Base-by-base conservation (phyloP, 768 basidiomycete genomes). In the Austroboletus eburneus region DNA sequence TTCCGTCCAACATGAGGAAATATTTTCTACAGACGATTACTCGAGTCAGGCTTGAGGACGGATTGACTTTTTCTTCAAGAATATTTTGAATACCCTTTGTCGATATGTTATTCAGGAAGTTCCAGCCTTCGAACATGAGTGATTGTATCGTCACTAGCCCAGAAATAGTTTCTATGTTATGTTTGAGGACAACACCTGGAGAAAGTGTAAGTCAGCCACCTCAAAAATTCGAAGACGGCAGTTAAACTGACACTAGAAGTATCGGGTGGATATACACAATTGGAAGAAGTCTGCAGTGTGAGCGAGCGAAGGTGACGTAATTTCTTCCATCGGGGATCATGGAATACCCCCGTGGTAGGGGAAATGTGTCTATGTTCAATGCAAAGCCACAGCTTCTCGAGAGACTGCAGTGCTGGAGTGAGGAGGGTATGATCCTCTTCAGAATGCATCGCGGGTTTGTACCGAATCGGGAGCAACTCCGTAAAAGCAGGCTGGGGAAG, bases 261-360 rank as follows among this genome's bases (percentile, higher is more conserved):
- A 20, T 2, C 8, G 12, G 17, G 8, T 10, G 2, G 4, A 23
- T n/a, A 10, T 12, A 5, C 2, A 25, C n/a, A 5, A 4, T 8
- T 3, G 14, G 2, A 25, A 4, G 0, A 2, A 14, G 29, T n/a
- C 1, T 0, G 14, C 20, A 54, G 21, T 13, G 29, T 39, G n/a
- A 57, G 30, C 27, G 55, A 57, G 35, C 39, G 42, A 39, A 57
- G 43, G 10, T 30, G 20, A 23, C 42, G 30, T 5, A 49, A 20
- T 2, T 36, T 47, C 34, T 12, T 25, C 51, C 51, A 46, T 1
- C 9, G n/a, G 3, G 21, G 39, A 16, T 43, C 18, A 12, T 33
- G 18, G 20, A 57, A 46, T 4, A 45, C 42, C 2, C 2, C 3
- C 25, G 25, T 5, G 9, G 32, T 14, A 33, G 16, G 5, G 32